Evolutionary conservation across 768 basidiomycete species (phyloP).

Genomic region (Tremella yokohamensis): DNA sequence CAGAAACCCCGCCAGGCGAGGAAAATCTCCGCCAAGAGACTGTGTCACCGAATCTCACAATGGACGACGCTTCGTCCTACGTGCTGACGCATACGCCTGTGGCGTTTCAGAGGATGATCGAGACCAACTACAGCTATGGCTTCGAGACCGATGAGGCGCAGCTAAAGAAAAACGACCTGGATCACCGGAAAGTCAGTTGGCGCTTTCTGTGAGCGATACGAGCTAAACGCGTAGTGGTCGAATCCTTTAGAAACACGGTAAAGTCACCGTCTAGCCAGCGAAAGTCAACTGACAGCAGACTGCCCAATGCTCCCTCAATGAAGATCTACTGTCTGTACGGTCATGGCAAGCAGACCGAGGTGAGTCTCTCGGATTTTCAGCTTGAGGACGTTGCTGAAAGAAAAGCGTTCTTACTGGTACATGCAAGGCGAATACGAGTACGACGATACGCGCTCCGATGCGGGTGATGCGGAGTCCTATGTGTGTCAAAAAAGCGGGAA

Average conservation of each 20-base stretch:
- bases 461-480: slow-evolving; percentile 33
- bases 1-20: slow-evolving; percentile 21
- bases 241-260: slow-evolving; percentile 62
- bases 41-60: slow-evolving; percentile 45
- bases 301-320: slow-evolving; percentile 87
- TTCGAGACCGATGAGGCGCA: slow-evolving; percentile 71
- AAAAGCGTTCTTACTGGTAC: slow-evolving; percentile 85
- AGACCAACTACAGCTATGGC: slow-evolving; percentile 80
- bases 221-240: slow-evolving; percentile 61
- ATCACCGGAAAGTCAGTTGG: slow-evolving; percentile 37
- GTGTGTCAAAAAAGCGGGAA: slow-evolving; percentile 14
- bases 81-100: slow-evolving; percentile 47
- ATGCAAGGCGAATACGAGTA: slow-evolving; percentile 66
- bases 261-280: slow-evolving; percentile 1
- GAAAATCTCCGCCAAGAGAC: slow-evolving; percentile 30
- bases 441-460: slow-evolving; percentile 57
- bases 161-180: slow-evolving; percentile 36
- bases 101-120: slow-evolving; percentile 62
- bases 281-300: slow-evolving; percentile 51
- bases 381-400: slow-evolving; percentile 9
- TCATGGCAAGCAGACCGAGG: slow-evolving; percentile 92
- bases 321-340: slow-evolving; percentile 92
- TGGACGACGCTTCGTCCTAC: slow-evolving; percentile 69
- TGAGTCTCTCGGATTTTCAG: slow-evolving; percentile 41
- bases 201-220: not conserved